A percentile compares a stretch with the other conserved stretches of the same genome.
Conservation (phyloP, 2,329 filamentous ascomycete species). For the Colletotrichum camelliae region DNA sequence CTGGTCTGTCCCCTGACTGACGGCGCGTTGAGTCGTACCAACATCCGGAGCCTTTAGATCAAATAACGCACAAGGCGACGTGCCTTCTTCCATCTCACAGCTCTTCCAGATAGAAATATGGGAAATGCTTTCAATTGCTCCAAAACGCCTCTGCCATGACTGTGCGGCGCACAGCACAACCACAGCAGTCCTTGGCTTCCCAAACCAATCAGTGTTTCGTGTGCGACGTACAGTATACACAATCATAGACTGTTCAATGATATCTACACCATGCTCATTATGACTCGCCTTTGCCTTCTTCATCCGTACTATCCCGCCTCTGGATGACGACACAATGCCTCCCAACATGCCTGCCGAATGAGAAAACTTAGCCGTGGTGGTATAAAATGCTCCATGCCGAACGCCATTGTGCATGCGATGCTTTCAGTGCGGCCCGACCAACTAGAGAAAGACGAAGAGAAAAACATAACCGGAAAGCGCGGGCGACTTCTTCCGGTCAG, state of each 20-base stretch:
- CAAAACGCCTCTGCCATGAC: not conserved
- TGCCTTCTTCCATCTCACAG: not conserved
- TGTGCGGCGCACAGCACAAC: not conserved
- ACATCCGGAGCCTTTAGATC: not conserved
- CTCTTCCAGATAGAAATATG: not conserved
- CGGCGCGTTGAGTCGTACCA: not conserved
- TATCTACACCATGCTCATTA: conserved; percentile 25
- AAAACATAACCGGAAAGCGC: conserved; percentile 13
- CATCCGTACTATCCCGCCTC: not conserved
- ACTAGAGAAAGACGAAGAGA: conserved; percentile 21
- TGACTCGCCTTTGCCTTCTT: not conserved
- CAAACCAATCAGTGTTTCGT: conserved; percentile 5
- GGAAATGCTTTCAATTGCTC: not conserved
- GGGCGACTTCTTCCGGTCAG: not conserved
- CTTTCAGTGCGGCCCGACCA: conserved; percentile 20
- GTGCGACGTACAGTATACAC: conserved; percentile 22
- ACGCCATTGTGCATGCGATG: conserved; percentile 25
- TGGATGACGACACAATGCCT: not conserved
- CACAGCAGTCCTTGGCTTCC: not conserved
- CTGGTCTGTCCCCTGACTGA: not conserved
- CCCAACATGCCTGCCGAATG: conserved; percentile 4
- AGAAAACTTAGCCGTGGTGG: conserved; percentile 13
- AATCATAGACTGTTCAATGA: conserved; percentile 24
- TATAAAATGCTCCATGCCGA: conserved; percentile 26
- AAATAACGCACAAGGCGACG: not conserved